These are phyloP conservation scores for Takakia lepidozioides DNA, from an alignment of 225 moss, liverwort and hornwort genomes.

Conservation along the genomic window DNA sequence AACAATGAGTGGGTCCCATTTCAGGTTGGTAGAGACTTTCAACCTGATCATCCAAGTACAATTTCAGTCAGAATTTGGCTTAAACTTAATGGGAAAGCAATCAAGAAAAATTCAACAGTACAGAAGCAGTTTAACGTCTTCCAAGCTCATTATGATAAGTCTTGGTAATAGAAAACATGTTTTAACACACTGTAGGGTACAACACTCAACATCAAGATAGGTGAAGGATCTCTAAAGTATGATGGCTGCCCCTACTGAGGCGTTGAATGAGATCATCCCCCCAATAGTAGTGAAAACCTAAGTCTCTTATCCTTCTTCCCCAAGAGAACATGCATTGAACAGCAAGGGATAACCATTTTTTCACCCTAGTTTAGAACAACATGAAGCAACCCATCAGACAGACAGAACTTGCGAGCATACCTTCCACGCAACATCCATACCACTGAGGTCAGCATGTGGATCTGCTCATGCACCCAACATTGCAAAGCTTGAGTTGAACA, in stretches of 20 bases:
- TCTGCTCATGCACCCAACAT: conserved; percentile 10
- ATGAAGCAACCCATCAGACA: not conserved
- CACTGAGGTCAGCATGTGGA: conserved; percentile 33
- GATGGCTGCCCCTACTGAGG: not conserved
- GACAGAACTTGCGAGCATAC: conserved; percentile 7
- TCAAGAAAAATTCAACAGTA: not conserved
- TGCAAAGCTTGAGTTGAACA: not conserved
- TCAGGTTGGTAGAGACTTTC: conserved; percentile 22
- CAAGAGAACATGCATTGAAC: not conserved
- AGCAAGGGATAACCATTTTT: not conserved
- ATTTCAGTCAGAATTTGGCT: not conserved
- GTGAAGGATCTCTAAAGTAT: not conserved
- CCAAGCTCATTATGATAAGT: too few relatives aligned
- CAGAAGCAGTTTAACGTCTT: conserved; percentile 20
- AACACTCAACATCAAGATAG: not conserved
- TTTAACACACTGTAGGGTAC: not conserved
- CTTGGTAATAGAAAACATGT: too few relatives aligned
- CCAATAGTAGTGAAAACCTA: not conserved
- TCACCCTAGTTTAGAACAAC: not conserved
- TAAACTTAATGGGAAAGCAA: not conserved
- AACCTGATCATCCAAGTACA: conserved; percentile 9
- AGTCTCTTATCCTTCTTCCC: not conserved
- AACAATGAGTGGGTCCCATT: conserved; percentile 15
- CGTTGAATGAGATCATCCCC: not conserved
- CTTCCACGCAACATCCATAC: conserved; percentile 36